Evolutionary conservation across 306 rosid genomes (phyloP), one percentile per base, ranked within the genome.

Genomic region (Hippophae tibetana): DNA sequence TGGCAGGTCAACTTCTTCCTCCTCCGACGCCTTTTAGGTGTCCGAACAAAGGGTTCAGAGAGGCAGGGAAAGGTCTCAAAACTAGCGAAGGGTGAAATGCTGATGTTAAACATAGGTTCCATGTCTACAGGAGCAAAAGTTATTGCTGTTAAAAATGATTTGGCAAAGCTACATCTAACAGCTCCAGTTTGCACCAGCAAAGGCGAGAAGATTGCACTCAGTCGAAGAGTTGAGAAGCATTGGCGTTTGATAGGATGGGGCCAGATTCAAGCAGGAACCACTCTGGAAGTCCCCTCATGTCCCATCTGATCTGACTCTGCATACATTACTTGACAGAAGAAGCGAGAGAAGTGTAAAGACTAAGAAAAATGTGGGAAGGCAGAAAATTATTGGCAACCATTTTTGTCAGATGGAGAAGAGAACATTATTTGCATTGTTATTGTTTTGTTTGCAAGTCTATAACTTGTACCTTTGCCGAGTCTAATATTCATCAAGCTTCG

Each of bases 181-280:
- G 79, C 98, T 59, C 98, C 96, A 5, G 98, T 92, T 58, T 92
- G 98, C 81, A 92, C 98, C 12, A 87, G 92, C 79, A 87, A 50
- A 69, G 96, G 96, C 25, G 98, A 90, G 79, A 90, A 90, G 78
- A 85, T 92, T 51, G 98, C 98, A 0, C 89, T 92, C 47, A 92
- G 98, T 69, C 72, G 98, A 31, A 80, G 96, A 52, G 98, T 92
- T 1, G 98, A 92, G 83, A 92, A 92, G 89, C 97, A 90, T 47
- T 90, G 96, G 95, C 95, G 97, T 69, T 95, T 89, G 43, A 89
- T 89, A 5, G 97, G 97, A 8, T 89, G 97, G 97, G 97, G 97
- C 25, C 95, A 86, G 71, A 89, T 89, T 76, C 96, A 90, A 83
- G 97, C 97, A 0, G 97, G 97, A 54, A 65, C 74, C 55, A 89